Evolutionary conservation across 352 stramenopile species (phyloP).

Genomic region (Thalassiosira hispida): DNA sequence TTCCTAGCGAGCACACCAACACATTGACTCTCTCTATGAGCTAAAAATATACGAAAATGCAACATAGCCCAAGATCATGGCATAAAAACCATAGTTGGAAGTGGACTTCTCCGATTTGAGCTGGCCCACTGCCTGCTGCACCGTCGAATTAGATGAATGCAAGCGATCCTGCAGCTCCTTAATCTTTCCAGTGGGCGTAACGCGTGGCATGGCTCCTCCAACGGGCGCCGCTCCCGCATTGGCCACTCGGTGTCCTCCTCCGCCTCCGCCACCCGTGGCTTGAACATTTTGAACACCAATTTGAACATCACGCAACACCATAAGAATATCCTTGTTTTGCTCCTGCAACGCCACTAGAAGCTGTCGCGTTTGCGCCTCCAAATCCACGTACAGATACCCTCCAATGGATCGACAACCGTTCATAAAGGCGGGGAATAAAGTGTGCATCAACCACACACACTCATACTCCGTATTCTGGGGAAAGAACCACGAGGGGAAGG

Average conservation of each 20-base stretch:
- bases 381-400: conserved; percentile 90
- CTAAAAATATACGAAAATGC: conserved; percentile 84
- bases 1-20: not conserved
- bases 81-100: conserved; percentile 82
- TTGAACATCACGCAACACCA: conserved; percentile 87
- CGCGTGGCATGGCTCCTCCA: conserved; percentile 35
- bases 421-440: conserved; percentile 94
- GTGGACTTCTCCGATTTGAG: conserved; percentile 73
- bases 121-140: conserved; percentile 74
- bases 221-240: conserved; percentile 36
- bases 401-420: conserved; percentile 96
- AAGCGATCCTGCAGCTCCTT: conserved; percentile 79
- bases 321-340: conserved; percentile 87
- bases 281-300: conserved; percentile 82
- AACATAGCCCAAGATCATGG: conserved; percentile 87
- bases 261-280: conserved; percentile 49
- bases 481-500: conserved; percentile 78
- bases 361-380: conserved; percentile 85
- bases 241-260: conserved; percentile 35
- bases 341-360: conserved; percentile 86
- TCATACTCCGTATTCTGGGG: conserved; percentile 89
- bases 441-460: conserved; percentile 91
- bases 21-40: conserved; percentile 32
- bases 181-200: conserved; percentile 82
- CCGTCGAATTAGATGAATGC: conserved; percentile 71